Percentiles rank a stretch among this genome's conserved stretches.
phyloP scores from a whole-genome alignment of 2,329 filamentous ascomycete species.

The Neoarthrinium moseri region DNA sequence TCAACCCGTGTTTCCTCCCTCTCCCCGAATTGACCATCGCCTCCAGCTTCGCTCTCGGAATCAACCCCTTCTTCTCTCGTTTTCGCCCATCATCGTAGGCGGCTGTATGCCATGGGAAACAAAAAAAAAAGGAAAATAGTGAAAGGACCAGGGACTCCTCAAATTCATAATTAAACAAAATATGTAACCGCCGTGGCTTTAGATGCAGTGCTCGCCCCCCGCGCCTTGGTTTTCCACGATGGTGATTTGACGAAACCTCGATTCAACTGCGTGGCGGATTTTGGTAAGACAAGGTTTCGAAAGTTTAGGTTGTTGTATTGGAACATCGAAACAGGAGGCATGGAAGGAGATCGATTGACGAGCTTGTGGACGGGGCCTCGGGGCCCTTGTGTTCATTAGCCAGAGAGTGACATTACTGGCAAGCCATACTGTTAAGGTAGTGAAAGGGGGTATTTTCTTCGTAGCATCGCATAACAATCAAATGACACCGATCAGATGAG shows the following conservation, averaged over 20 bases:
- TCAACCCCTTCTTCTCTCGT: neutral
- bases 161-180: slow-evolving; percentile 52
- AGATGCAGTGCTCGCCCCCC: slow-evolving; percentile 25
- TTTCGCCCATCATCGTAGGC: slow-evolving; percentile 20
- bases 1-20: neutral
- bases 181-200: slow-evolving; percentile 43
- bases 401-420: slow-evolving; percentile 30
- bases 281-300: slow-evolving; percentile 20
- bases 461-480: slow-evolving; percentile 47
- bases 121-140: slow-evolving; percentile 24
- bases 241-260: slow-evolving; percentile 20
- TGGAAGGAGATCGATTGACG: slow-evolving; percentile 25
- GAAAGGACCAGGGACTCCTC: slow-evolving; percentile 27
- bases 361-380: slow-evolving; percentile 22
- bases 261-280: slow-evolving; percentile 13
- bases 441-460: slow-evolving; percentile 19
- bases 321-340: slow-evolving; percentile 27
- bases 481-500: slow-evolving; percentile 80
- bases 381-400: slow-evolving; percentile 29
- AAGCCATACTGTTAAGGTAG: slow-evolving; percentile 21
- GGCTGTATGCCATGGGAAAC: slow-evolving; percentile 21
- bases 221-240: slow-evolving; percentile 18
- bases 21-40: neutral
- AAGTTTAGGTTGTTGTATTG: slow-evolving; percentile 19
- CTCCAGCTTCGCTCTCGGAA: slow-evolving; percentile 2